Conservation (phyloP, 371 early-diverging fungal genomes). For the Coemansia sp. region DNA sequence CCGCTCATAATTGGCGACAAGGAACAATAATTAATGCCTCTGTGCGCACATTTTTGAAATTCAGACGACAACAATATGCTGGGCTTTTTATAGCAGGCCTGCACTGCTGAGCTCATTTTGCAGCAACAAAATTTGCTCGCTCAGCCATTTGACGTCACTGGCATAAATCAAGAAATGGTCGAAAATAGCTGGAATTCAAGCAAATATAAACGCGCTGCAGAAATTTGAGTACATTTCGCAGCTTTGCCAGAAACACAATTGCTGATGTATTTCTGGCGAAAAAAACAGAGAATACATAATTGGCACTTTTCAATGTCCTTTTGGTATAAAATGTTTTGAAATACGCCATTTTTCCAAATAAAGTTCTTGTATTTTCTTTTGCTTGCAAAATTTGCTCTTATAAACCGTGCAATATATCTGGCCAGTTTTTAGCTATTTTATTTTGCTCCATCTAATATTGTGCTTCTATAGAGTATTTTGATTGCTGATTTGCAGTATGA, state of each 20-base stretch:
- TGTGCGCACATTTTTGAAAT: not conserved
- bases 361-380: not conserved
- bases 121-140: not conserved
- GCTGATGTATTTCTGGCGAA: not conserved
- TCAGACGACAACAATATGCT: not conserved
- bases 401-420: not conserved
- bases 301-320: not conserved
- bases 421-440: not conserved
- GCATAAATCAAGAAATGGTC: too few species aligned
- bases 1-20: not conserved
- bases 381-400: not conserved
- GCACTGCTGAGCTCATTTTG: not conserved
- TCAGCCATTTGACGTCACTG: too few species aligned
- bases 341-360: not conserved
- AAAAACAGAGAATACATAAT: not conserved
- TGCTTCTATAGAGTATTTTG: not conserved
- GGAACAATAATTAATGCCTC: not conserved
- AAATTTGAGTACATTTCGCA: not conserved
- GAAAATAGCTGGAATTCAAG: conserved; percentile 1
- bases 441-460: not conserved
- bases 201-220: not conserved
- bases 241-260: not conserved
- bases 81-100: not conserved
- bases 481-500: not conserved
- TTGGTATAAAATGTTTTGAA: not conserved